Evolutionary conservation across 1,284 basidiomycete species (phyloP), one percentile per base, ranked within the genome.

Genomic region (Exobasidium cylindrosporum): DNA sequence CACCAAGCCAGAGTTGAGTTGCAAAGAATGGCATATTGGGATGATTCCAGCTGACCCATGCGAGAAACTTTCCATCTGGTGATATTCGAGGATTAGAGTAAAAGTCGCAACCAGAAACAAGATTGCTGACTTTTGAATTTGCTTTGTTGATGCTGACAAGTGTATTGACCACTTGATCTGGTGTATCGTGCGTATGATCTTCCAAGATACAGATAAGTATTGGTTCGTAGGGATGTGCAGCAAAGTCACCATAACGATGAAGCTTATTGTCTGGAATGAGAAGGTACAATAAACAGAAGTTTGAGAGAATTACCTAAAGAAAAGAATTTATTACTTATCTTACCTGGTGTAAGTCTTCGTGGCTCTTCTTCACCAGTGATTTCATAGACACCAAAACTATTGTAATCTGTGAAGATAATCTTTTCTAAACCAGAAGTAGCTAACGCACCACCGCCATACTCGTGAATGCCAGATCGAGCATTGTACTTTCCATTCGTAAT

Each of bases 1-100:
- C 44, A 0, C 85, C 87, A 26, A 88, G 77, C 68, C 84, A 82
- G 43, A 91, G 81, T 70, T 87, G 82, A 0, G 85, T 83, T 21
- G 86, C 87, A 69, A 89, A 86, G 87, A 88, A 91, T 23, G 89
- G 89, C 90, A 91, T 91, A 71, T 89, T 86, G 0, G 90, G 90
- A 66, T 82, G 81, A 32, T 76, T 71, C 89, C 89, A 91, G 63
- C 88, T 84, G 53, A 87, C 82, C 87, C 87, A 92, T 2, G 84
- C 85, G 21, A 91, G 70, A 47, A 83, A 84, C 23, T 80, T 82
- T 0, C 89, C 90, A 68, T 88, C 85, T 0, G 87, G 85, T 24
- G 87, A 88, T 79, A 90, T 88, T 28, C 79, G 81, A 0, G 88
- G 86, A 1, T 83, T 69, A 4, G 74, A 82, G 70, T 89, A 89